Conservation (phyloP, 805 yeast genomes). For the Komagataella phaffii region DNA sequence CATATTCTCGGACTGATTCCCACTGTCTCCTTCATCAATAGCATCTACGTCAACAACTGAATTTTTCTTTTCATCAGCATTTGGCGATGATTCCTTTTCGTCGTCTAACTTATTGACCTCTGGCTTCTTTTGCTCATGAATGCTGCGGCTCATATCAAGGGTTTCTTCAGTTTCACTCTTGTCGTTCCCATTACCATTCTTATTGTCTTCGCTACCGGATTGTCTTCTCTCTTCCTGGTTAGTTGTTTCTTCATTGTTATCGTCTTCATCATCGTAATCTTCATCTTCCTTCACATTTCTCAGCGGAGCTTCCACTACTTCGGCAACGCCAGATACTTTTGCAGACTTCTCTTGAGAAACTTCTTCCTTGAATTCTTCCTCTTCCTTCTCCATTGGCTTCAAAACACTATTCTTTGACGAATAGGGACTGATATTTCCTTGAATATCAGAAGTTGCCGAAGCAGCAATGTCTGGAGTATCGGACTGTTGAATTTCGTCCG, state of each 20-base stretch:
- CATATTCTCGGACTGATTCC: background rate
- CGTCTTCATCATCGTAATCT: slow-evolving; percentile 20
- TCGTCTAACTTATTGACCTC: background rate
- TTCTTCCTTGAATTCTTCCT: slow-evolving; percentile 5
- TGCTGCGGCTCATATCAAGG: background rate
- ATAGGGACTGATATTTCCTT: background rate
- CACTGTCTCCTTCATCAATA: background rate
- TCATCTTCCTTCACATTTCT: slow-evolving; percentile 23
- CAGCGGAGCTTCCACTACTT: slow-evolving; percentile 14
- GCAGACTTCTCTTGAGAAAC: background rate
- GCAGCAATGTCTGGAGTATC: background rate
- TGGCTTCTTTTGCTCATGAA: background rate
- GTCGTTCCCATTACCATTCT: background rate
- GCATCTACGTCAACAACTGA: background rate
- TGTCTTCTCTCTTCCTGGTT: slow-evolving; percentile 1
- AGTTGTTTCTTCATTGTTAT: slow-evolving; percentile 4
- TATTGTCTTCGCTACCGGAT: background rate
- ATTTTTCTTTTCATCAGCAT: background rate
- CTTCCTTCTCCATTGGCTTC: slow-evolving; percentile 18
- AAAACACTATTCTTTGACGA: slow-evolving; percentile 10
- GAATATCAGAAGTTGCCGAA: background rate
- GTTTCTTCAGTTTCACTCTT: background rate
- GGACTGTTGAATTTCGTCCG: background rate
- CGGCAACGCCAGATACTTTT: background rate
- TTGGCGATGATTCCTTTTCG: background rate